Conservation (phyloP, 805 yeast genomes). For the Suhomyces sp. region DNA sequence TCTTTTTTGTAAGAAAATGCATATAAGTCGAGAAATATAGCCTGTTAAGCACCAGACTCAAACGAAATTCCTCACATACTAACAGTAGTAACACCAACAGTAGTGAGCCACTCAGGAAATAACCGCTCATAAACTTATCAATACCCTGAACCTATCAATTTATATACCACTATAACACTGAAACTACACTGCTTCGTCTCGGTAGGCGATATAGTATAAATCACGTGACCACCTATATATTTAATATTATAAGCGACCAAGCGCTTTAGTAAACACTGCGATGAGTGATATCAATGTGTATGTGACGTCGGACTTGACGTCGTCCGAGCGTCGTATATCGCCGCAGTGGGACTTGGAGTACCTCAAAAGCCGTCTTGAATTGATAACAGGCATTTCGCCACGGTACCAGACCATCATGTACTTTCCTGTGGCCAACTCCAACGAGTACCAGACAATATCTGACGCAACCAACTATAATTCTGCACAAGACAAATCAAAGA, state of each 20-base stretch:
- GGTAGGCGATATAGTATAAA: no score
- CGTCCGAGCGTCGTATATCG: conserved; percentile 66
- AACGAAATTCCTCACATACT: no score
- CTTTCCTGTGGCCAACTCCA: conserved; percentile 39
- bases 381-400: conserved; percentile 73
- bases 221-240: no score
- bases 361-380: conserved; percentile 56
- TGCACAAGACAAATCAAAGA: conserved; percentile 13
- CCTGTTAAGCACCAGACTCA: no score
- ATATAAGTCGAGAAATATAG: no score
- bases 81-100: no score
- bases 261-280: not conserved
- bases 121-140: no score
- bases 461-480: conserved; percentile 14
- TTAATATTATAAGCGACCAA: not conserved
- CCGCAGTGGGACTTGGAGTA: conserved; percentile 57
- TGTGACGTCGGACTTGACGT: conserved; percentile 62
- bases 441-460: conserved; percentile 28
- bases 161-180: no score
- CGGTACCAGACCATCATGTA: conserved; percentile 48
- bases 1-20: no score
- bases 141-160: no score
- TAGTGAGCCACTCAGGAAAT: no score
- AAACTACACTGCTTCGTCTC: no score
- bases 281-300: conserved; percentile 49